Percentiles rank a stretch among this genome's conserved stretches.
Conservation (phyloP, 306 rosid genomes). For the Vachellia collinsii region DNA sequence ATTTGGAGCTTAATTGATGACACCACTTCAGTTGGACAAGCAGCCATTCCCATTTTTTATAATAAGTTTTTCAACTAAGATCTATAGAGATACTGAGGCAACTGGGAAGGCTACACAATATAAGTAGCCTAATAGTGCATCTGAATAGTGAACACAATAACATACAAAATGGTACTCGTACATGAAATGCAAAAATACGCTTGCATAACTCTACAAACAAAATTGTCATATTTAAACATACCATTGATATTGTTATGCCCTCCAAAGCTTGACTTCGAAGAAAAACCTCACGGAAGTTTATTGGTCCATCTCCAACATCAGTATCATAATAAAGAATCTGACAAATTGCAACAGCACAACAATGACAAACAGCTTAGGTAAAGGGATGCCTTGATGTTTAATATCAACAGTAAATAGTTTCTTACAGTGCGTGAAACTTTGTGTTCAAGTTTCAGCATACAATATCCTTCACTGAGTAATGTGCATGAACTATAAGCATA, state of each 20-base stretch:
- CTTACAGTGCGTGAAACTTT: not conserved
- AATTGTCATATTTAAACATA: conserved; percentile 44
- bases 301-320: conserved; percentile 84
- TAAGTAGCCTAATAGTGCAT: not conserved
- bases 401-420: not conserved
- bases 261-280: conserved; percentile 97
- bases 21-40: not conserved
- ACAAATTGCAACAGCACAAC: conserved; percentile 34
- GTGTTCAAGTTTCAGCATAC: not conserved
- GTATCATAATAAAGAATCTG: conserved; percentile 86
- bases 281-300: conserved; percentile 86
- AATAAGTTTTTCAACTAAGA: not conserved
- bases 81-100: not conserved
- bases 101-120: not conserved
- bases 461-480: not conserved
- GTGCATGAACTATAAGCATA: conserved; percentile 1
- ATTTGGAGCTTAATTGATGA: not conserved
- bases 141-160: not conserved
- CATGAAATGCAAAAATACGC: not conserved
- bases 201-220: conserved; percentile 22
- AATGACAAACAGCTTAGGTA: conserved; percentile 27
- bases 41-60: not conserved
- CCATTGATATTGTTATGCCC: conserved; percentile 93
- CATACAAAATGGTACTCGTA: not conserved
- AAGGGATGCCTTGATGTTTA: conserved; percentile 15